phyloP scores from a whole-genome alignment of 495 filamentous ascomycete genomes.

The Evernia prunastri region DNA sequence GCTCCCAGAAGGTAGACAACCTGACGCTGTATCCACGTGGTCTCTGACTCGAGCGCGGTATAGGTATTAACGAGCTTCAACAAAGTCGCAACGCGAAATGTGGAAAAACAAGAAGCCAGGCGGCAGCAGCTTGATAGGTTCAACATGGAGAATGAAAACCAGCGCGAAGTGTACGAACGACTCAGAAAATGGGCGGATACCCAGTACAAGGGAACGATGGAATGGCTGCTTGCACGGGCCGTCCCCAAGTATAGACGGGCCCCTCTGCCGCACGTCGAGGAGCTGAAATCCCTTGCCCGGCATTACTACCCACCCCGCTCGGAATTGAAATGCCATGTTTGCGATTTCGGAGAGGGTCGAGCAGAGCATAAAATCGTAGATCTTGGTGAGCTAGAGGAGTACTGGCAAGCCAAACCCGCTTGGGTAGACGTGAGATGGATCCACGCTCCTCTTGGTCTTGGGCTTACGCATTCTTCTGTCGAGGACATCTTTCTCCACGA shows the following conservation, averaged over 20 bases:
- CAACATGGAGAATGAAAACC: constrained; percentile 20
- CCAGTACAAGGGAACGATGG: constrained; percentile 10
- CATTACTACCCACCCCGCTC: constrained; percentile 29
- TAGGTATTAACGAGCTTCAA: constrained; percentile 22
- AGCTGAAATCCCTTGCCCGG: constrained; percentile 23
- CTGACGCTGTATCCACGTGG: not conserved
- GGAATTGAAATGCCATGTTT: constrained; percentile 29
- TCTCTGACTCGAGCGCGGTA: constrained; percentile 3
- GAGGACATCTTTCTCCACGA: constrained; percentile 27
- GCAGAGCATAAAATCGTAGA: constrained; percentile 27
- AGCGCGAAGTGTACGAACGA: constrained; percentile 22
- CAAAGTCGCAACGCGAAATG: constrained; percentile 22
- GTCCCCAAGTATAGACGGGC: constrained; percentile 7
- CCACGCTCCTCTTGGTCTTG: constrained; percentile 31
- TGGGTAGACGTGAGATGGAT: constrained; percentile 31
- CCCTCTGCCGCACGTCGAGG: constrained; percentile 20
- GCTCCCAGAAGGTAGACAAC: constrained; percentile 24
- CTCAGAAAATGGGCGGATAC: constrained; percentile 24
- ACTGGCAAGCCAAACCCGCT: constrained; percentile 27
- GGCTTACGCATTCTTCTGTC: constrained; percentile 29
- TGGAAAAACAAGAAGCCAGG: constrained; percentile 24
- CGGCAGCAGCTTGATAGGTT: constrained; percentile 20
- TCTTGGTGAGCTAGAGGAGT: constrained; percentile 29
- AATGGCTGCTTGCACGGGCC: constrained; percentile 14
- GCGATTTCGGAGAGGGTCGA: constrained; percentile 30